A percentile compares a stretch with the other conserved stretches of the same genome.
phyloP scores from a whole-genome alignment of 75 land plant genomes.

The Chamaecyparis obtusa region DNA sequence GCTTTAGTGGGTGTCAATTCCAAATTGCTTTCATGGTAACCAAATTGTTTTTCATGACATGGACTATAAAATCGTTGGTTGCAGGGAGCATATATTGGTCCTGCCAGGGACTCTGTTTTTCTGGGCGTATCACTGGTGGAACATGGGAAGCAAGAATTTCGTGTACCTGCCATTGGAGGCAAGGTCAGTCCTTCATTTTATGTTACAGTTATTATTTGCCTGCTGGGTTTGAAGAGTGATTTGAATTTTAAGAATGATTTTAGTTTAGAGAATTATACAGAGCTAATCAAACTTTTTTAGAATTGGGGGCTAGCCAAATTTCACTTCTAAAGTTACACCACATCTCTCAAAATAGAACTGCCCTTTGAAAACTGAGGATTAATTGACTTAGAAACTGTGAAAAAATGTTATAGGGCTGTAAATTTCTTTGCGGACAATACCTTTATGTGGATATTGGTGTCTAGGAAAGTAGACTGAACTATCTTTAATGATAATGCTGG shows the following conservation, averaged over 20 bases:
- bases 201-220: neutral
- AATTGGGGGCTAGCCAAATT: neutral
- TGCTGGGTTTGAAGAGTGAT: neutral
- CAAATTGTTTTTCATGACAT: neutral
- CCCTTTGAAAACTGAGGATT: neutral
- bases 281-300: neutral
- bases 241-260: neutral
- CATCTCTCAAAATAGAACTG: neutral
- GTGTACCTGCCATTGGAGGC: slow-evolving; percentile 19
- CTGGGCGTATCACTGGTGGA: slow-evolving; percentile 55
- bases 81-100: slow-evolving; percentile 32
- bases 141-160: slow-evolving; percentile 42
- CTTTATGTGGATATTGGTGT: neutral
- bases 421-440: too few species aligned
- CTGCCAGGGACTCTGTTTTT: slow-evolving; percentile 48
- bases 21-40: neutral
- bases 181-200: slow-evolving; percentile 28
- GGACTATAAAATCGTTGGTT: neutral
- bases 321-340: neutral
- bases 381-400: too few species aligned
- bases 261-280: neutral
- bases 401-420: neutral
- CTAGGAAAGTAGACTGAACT: neutral
- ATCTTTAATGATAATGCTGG: neutral
- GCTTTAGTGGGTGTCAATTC: neutral